These are phyloP conservation scores for Eucalyptus leucophloia DNA, from an alignment of 345 rosid genomes.

Conservation along the genomic window DNA sequence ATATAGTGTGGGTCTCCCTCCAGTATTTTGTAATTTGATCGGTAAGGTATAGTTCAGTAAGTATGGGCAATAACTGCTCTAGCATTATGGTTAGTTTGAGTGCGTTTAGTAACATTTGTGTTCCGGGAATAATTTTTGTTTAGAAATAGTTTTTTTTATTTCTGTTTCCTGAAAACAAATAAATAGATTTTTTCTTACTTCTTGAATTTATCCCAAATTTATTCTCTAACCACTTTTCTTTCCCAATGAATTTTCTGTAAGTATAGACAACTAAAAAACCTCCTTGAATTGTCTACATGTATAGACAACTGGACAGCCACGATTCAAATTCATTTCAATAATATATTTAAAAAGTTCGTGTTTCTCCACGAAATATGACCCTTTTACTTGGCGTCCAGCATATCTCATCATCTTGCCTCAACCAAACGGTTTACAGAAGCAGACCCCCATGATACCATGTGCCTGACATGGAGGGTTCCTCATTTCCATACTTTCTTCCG, in stretches of 20 bases:
- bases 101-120: fast-evolving
- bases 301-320: background rate
- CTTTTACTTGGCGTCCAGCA: background rate
- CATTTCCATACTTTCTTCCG: background rate
- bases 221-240: too few relatives aligned
- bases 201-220: fast-evolving
- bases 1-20: too few relatives aligned
- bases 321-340: background rate
- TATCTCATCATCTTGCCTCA: background rate
- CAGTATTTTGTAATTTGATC: too few relatives aligned
- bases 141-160: too few relatives aligned
- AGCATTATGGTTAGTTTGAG: too few relatives aligned
- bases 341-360: background rate
- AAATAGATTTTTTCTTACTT: too few relatives aligned
- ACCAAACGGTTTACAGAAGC: background rate
- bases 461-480: background rate
- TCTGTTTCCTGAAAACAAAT: fast-evolving
- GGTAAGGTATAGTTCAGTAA: too few relatives aligned
- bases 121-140: fast-evolving
- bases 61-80: too few relatives aligned
- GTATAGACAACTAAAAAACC: background rate
- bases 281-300: background rate
- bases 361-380: background rate
- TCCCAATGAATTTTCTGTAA: too few relatives aligned
- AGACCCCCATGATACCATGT: background rate